Evolutionary conservation across 1,284 basidiomycete species (phyloP).

Genomic region (Trichosporon sp.): DNA sequence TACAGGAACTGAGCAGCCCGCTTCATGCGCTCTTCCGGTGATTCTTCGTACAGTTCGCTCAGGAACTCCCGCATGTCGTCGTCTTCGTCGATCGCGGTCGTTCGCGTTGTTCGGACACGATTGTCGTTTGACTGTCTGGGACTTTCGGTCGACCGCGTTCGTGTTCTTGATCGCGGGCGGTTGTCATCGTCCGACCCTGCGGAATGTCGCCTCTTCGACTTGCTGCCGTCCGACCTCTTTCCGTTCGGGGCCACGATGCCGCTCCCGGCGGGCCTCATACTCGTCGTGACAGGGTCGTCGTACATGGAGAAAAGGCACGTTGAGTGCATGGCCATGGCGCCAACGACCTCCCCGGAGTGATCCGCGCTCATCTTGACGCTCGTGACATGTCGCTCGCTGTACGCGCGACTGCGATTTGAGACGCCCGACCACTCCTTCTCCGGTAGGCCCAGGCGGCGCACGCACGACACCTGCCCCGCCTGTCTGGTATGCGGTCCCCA

Average conservation of each 20-base stretch:
- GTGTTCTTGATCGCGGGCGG: background rate
- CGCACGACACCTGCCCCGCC: constrained; percentile 61
- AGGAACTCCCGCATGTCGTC: constrained; percentile 4
- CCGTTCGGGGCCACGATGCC: constrained; percentile 13
- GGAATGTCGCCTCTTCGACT: background rate
- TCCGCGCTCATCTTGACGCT: constrained; percentile 69
- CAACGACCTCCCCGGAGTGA: constrained; percentile 65
- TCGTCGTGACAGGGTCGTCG: constrained; percentile 53
- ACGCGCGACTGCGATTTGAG: constrained; percentile 27
- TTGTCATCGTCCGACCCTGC: background rate
- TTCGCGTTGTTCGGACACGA: background rate
- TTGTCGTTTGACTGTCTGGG: background rate
- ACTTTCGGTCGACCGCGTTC: background rate
- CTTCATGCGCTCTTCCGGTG: background rate
- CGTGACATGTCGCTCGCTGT: constrained; percentile 62
- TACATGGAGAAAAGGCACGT: constrained; percentile 75
- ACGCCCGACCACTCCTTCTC: constrained; percentile 42
- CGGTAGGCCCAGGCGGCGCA: constrained; percentile 70
- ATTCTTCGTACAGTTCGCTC: background rate
- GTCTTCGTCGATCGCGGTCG: background rate
- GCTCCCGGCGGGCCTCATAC: background rate
- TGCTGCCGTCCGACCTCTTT: background rate
- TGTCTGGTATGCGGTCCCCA: constrained; percentile 60
- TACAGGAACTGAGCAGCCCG: constrained; percentile 7
- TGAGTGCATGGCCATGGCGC: constrained; percentile 69